Evolutionary conservation across 805 yeast genomes (phyloP).

Genomic region (Metschnikowia dekortorum): DNA sequence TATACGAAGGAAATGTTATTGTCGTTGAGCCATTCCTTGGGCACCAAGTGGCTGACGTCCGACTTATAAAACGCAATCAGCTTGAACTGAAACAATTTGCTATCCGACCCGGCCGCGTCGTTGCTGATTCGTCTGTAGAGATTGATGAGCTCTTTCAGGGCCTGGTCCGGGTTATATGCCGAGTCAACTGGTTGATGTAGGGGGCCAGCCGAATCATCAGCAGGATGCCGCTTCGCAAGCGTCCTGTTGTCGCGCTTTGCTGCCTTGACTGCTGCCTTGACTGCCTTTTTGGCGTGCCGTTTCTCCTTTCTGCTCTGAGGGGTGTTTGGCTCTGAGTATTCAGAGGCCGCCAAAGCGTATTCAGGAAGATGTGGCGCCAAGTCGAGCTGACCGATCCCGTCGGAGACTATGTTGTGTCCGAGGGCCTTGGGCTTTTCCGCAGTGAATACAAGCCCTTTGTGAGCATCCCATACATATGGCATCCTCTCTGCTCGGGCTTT

Average conservation of each 20-base stretch:
- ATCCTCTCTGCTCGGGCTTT: conserved; percentile 1
- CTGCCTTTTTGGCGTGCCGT: conserved; percentile 3
- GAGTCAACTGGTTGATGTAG: neutral
- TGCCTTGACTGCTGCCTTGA: neutral
- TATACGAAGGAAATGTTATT: conserved; percentile 61
- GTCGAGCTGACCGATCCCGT: conserved; percentile 14
- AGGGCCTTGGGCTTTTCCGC: conserved; percentile 1
- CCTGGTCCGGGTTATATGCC: conserved; percentile 6
- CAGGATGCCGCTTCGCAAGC: neutral
- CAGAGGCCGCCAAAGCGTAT: neutral
- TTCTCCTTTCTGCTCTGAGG: conserved; percentile 9
- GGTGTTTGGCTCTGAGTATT: neutral
- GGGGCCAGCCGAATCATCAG: neutral
- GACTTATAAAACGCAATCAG: conserved; percentile 55
- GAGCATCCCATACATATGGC: conserved; percentile 14
- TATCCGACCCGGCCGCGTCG: conserved; percentile 12
- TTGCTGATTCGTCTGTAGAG: conserved; percentile 8
- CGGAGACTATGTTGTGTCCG: neutral
- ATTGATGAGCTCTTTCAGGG: conserved; percentile 6
- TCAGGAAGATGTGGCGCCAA: conserved; percentile 8
- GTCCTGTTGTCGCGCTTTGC: neutral
- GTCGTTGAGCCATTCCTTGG: conserved; percentile 73
- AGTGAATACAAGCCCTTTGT: conserved; percentile 18
- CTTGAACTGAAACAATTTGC: conserved; percentile 44
- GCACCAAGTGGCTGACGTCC: conserved; percentile 53